phyloP scores from a whole-genome alignment of 2,329 filamentous ascomycete species.

The Pyrenochaeta sp. region DNA sequence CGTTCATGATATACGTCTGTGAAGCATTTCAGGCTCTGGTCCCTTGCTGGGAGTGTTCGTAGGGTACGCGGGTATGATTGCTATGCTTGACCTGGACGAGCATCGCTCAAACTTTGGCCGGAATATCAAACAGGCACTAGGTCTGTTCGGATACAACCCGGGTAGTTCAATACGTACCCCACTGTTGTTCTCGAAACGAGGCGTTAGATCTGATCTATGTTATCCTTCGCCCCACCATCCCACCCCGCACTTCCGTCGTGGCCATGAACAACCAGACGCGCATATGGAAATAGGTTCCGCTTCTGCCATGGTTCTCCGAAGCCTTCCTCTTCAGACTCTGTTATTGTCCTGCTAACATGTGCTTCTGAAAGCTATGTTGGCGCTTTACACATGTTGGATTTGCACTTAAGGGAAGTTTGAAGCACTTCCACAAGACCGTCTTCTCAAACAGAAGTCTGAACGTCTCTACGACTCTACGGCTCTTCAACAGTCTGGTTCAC shows the following conservation, averaged over 20 bases:
- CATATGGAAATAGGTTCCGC: constrained; percentile 3
- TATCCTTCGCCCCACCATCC: constrained; percentile 14
- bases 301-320: constrained; percentile 24
- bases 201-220: not conserved
- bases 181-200: not conserved
- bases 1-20: not conserved
- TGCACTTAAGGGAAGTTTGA: constrained; percentile 18
- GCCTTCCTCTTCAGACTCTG: constrained; percentile 12
- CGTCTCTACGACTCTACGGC: too few species aligned
- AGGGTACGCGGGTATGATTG: constrained; percentile 4
- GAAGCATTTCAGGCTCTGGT: not conserved
- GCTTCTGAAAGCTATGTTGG: constrained; percentile 1
- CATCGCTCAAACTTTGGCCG: not conserved
- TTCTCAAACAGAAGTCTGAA: too few species aligned
- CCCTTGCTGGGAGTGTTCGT: not conserved
- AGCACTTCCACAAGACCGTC: not conserved
- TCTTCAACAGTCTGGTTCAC: not conserved
- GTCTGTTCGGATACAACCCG: not conserved
- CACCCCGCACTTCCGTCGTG: constrained; percentile 21
- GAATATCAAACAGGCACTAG: not conserved
- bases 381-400: not conserved
- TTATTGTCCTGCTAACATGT: not conserved
- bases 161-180: not conserved
- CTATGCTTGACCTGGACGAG: not conserved
- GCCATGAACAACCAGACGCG: not conserved